Conservation (phyloP, 768 basidiomycete genomes). For the Tulasnella sp. region DNA sequence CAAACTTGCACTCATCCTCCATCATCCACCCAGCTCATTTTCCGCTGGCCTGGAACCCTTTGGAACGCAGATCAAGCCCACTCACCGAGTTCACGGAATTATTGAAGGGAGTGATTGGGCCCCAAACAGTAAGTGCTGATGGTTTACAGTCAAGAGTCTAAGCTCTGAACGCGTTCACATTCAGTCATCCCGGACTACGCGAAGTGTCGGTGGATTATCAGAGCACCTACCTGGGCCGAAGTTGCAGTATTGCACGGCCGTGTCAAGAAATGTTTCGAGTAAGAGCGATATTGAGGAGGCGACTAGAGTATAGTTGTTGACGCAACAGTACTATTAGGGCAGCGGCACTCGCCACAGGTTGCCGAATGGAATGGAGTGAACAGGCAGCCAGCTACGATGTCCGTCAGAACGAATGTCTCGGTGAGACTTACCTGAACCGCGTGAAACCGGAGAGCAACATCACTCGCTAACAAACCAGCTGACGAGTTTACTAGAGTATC, state of each 20-base stretch:
- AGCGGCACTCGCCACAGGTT: conserved; percentile 58
- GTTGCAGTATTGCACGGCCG: conserved; percentile 60
- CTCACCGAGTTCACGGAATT: conserved; percentile 77
- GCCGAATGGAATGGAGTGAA: conserved; percentile 52
- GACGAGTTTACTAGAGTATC: conserved; percentile 66
- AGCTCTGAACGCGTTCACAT: neutral
- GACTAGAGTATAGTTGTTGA: conserved; percentile 28
- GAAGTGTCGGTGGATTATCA: conserved; percentile 70
- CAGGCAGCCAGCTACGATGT: conserved; percentile 56
- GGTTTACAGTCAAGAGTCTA: conserved; percentile 17
- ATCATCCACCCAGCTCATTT: neutral
- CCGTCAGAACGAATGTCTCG: conserved; percentile 67
- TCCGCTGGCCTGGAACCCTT: neutral
- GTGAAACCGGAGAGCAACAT: conserved; percentile 44
- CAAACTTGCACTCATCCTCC: neutral
- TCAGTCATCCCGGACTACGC: conserved; percentile 78
- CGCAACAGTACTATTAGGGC: conserved; percentile 29
- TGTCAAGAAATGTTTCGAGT: conserved; percentile 75
- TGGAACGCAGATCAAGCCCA: conserved; percentile 54
- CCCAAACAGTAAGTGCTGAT: conserved; percentile 59
- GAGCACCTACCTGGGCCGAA: conserved; percentile 69
- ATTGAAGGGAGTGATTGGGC: conserved; percentile 69
- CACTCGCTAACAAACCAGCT: conserved; percentile 47
- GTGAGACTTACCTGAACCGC: conserved; percentile 51
- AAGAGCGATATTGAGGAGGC: conserved; percentile 39